Evolutionary conservation across 2,329 filamentous ascomycete species (phyloP).

Genomic region (Immersiporthe knoxdaviesiana): DNA sequence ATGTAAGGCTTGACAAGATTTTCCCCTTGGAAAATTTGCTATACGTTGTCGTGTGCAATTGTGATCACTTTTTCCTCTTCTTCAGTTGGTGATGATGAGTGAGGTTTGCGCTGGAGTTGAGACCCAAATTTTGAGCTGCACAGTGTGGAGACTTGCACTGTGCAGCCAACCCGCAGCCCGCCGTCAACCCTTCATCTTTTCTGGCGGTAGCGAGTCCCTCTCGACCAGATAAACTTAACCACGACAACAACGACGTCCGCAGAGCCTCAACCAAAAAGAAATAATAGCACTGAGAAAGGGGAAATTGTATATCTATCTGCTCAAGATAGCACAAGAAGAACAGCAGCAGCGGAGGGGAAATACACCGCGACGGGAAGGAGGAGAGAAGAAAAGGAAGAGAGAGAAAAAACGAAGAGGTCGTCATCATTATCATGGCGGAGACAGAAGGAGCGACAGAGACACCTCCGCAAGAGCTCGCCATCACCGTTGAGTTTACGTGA

Average conservation of each 20-base stretch:
- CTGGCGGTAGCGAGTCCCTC: not conserved
- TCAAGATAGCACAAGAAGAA: not conserved
- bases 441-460: slow-evolving; percentile 19
- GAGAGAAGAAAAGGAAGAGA: not conserved
- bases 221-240: slow-evolving; percentile 10
- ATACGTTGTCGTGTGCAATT: not conserved
- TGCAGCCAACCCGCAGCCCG: not conserved
- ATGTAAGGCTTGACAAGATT: too few species aligned
- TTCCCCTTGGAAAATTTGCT: too few species aligned
- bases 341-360: not conserved
- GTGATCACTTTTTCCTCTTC: not conserved
- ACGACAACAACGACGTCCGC: slow-evolving; percentile 17
- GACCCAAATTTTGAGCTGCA: slow-evolving; percentile 24
- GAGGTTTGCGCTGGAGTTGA: slow-evolving; percentile 12
- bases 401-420: not conserved
- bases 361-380: not conserved
- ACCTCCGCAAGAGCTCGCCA: slow-evolving; percentile 44
- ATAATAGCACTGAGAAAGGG: too few species aligned
- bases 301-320: too few species aligned
- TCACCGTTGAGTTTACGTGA: slow-evolving; percentile 66
- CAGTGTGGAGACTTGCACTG: slow-evolving; percentile 25
- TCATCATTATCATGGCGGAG: slow-evolving; percentile 3
- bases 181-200: not conserved
- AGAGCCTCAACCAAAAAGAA: slow-evolving; percentile 24
- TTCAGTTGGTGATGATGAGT: slow-evolving; percentile 1